Percentiles rank a stretch among this genome's conserved stretches.
phyloP scores from a whole-genome alignment of 176 grass and related monocot genomes.

The Carex scoparia region DNA sequence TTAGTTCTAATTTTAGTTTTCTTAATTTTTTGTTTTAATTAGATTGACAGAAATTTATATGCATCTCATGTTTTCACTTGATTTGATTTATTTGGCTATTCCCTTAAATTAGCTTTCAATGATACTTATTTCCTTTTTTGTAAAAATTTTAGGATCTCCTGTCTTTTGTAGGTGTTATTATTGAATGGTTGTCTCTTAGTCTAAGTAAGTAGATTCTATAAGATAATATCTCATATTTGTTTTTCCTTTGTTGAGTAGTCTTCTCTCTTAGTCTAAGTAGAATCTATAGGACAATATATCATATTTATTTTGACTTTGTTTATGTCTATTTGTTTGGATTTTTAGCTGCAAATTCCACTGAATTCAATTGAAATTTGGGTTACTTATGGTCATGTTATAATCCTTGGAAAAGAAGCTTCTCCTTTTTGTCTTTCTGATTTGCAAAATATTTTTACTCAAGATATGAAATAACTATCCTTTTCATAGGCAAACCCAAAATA shows the following conservation, averaged over 20 bases:
- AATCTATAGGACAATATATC: too few species aligned
- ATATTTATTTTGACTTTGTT: too few species aligned
- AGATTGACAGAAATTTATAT: background rate
- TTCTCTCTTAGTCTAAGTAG: too few species aligned
- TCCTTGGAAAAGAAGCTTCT: background rate
- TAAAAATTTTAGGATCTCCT: background rate
- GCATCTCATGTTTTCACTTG: background rate
- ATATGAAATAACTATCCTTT: background rate
- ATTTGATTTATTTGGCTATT: background rate
- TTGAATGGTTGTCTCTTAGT: background rate
- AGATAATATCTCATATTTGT: background rate
- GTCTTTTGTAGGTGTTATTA: background rate
- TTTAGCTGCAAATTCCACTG: background rate
- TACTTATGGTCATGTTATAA: background rate
- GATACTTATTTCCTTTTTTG: background rate
- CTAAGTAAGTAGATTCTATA: background rate
- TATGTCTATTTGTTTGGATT: background rate
- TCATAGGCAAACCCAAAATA: conserved; percentile 5
- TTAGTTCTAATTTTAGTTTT: background rate
- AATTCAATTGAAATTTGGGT: background rate
- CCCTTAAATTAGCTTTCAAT: background rate
- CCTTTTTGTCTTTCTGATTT: background rate
- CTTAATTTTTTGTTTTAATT: background rate
- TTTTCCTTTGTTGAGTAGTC: too few species aligned
- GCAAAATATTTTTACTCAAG: background rate